These are phyloP conservation scores for Blastocystis sp. DNA, from an alignment of 352 stramenopile genomes.

Conservation along the genomic window DNA sequence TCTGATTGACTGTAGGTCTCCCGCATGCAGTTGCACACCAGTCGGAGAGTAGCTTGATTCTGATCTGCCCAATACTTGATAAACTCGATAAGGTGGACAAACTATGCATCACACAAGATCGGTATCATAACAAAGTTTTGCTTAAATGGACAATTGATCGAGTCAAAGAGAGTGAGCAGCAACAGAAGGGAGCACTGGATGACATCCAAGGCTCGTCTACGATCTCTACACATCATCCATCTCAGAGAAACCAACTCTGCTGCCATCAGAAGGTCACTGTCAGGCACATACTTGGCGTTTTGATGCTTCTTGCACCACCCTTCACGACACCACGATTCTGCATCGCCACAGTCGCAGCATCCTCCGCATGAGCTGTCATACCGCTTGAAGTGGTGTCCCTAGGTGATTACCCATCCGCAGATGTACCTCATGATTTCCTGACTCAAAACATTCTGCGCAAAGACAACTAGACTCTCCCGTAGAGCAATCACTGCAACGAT, in stretches of 20 bases:
- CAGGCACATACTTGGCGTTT: not conserved
- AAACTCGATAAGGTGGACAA: not conserved
- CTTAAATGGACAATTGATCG: not conserved
- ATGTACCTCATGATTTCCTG: slow-evolving; percentile 61
- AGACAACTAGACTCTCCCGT: slow-evolving; percentile 64
- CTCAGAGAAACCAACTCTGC: not conserved
- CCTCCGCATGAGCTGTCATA: slow-evolving; percentile 63
- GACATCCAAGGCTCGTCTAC: not conserved
- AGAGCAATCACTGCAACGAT: slow-evolving; percentile 62
- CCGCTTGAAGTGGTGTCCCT: slow-evolving; percentile 62
- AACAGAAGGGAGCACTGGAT: not conserved
- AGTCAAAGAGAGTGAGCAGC: not conserved
- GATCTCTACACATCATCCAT: not conserved
- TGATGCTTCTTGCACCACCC: slow-evolving; percentile 63
- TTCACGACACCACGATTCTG: slow-evolving; percentile 55
- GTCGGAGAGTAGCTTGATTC: slow-evolving; percentile 15
- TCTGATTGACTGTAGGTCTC: not conserved
- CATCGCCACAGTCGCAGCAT: slow-evolving; percentile 64
- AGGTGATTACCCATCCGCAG: not conserved
- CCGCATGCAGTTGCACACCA: not conserved
- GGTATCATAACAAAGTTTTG: not conserved
- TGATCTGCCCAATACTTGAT: slow-evolving; percentile 23
- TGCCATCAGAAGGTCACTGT: slow-evolving; percentile 11
- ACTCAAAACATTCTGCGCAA: slow-evolving; percentile 64
- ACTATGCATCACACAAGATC: not conserved